Evolutionary conservation across 73 alveolate species (phyloP).

Genomic region (Uronychia setigera): DNA sequence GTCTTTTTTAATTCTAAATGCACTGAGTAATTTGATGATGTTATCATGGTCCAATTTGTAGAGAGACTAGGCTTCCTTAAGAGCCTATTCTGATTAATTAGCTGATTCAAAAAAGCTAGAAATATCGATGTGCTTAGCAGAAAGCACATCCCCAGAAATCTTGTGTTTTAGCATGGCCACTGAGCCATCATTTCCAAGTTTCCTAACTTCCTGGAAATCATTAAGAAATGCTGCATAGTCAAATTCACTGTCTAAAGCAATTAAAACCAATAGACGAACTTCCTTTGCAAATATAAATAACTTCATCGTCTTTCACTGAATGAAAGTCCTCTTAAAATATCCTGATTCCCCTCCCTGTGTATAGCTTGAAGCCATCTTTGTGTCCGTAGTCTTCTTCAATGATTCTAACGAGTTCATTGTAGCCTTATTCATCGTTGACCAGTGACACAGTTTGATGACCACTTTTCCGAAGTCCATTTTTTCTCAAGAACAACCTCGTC

Average conservation of each 20-base stretch:
- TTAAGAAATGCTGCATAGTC: background rate
- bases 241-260: background rate
- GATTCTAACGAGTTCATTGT: background rate
- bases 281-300: background rate
- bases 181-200: background rate
- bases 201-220: background rate
- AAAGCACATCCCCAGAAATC: background rate
- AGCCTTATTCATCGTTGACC: background rate
- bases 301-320: background rate
- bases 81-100: conserved; percentile 14
- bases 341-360: background rate
- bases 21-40: conserved; percentile 7
- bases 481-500: too few relatives aligned
- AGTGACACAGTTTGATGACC: background rate
- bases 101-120: conserved; percentile 22
- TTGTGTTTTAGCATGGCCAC: background rate
- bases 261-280: background rate
- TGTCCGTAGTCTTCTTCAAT: background rate
- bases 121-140: conserved; percentile 33
- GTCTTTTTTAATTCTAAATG: conserved; percentile 9
- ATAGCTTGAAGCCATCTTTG: background rate
- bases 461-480: background rate
- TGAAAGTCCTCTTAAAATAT: background rate
- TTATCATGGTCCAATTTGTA: conserved; percentile 26
- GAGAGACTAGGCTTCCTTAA: conserved; percentile 19